A percentile compares a stretch with the other conserved stretches of the same genome.
Evolutionary conservation across 2,329 filamentous ascomycete genomes (phyloP).

Genomic region (Dissoconium aciculare): DNA sequence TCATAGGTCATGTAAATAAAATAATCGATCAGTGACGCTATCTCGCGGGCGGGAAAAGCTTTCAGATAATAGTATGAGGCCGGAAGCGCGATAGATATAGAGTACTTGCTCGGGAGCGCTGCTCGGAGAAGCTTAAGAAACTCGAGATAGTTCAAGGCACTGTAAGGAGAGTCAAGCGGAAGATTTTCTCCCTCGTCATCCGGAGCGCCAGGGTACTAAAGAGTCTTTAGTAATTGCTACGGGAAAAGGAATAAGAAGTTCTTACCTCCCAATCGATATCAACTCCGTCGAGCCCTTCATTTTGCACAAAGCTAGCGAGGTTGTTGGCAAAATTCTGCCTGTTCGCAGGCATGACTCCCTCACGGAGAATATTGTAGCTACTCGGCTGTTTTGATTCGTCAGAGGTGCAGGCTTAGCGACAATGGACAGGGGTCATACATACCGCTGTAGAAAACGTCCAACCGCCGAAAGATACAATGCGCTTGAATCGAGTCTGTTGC

Average conservation of each 20-base stretch:
- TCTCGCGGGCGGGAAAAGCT: conserved; percentile 15
- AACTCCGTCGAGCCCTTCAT: conserved; percentile 49
- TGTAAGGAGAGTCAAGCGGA: conserved; percentile 3
- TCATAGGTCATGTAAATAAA: conserved; percentile 25
- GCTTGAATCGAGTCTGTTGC: conserved; percentile 20
- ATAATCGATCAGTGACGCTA: conserved; percentile 16
- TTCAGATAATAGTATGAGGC: conserved; percentile 22
- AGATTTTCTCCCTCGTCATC: conserved; percentile 4
- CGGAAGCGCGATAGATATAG: conserved; percentile 18
- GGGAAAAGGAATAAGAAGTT: no score
- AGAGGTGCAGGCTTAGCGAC: no score
- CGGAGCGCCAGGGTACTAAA: conserved; percentile 6
- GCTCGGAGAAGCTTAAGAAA: conserved; percentile 8
- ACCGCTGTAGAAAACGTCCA: conserved; percentile 29
- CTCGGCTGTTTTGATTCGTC: conserved; percentile 11
- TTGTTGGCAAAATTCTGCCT: conserved; percentile 47
- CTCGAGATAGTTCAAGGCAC: conserved; percentile 6
- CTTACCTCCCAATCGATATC: conserved; percentile 30
- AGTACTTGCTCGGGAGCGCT: conserved; percentile 7
- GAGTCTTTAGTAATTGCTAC: no score
- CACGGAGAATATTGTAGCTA: conserved; percentile 27
- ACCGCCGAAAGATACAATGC: conserved; percentile 32
- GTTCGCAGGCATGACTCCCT: conserved; percentile 26
- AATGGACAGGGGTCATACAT: no score
- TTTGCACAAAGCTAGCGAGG: conserved; percentile 50